Evolutionary conservation across 768 basidiomycete species (phyloP).

Genomic region (Chalciporus sphaerocephalus): DNA sequence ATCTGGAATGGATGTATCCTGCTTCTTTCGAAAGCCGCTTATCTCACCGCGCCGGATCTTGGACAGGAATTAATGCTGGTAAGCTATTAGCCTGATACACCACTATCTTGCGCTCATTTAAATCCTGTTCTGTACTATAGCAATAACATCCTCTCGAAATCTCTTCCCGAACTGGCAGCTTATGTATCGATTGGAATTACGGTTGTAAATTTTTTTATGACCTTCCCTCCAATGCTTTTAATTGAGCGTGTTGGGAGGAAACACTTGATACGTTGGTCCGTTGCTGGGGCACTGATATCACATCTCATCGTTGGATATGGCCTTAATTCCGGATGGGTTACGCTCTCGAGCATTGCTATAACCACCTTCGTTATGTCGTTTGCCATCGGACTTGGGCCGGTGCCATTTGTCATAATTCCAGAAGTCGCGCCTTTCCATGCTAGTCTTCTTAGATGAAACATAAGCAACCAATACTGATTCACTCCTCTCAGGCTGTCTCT

Average conservation of each 20-base stretch:
- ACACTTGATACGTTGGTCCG: conserved; percentile 62
- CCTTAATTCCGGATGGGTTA: conserved; percentile 55
- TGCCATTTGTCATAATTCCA: conserved; percentile 90
- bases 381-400: conserved; percentile 83
- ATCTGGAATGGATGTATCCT: conserved; percentile 47
- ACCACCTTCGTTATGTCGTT: conserved; percentile 86
- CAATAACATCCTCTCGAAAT: conserved; percentile 77
- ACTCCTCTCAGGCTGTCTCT: conserved; percentile 59
- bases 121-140: conserved; percentile 81
- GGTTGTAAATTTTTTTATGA: conserved; percentile 69
- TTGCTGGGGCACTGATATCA: conserved; percentile 60
- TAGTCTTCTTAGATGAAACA: conserved; percentile 27
- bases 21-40: neutral
- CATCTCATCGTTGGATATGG: conserved; percentile 67
- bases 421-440: conserved; percentile 83
- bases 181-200: conserved; percentile 84
- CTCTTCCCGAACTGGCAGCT: conserved; percentile 74
- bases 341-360: conserved; percentile 69
- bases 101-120: neutral
- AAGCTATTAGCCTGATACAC: conserved; percentile 5
- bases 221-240: conserved; percentile 80
- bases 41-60: conserved; percentile 4
- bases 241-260: conserved; percentile 82
- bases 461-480: neutral
- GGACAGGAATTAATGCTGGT: conserved; percentile 73